These are phyloP conservation scores for Nidularia sp. DNA, from an alignment of 768 basidiomycete species.

Conservation along the genomic window DNA sequence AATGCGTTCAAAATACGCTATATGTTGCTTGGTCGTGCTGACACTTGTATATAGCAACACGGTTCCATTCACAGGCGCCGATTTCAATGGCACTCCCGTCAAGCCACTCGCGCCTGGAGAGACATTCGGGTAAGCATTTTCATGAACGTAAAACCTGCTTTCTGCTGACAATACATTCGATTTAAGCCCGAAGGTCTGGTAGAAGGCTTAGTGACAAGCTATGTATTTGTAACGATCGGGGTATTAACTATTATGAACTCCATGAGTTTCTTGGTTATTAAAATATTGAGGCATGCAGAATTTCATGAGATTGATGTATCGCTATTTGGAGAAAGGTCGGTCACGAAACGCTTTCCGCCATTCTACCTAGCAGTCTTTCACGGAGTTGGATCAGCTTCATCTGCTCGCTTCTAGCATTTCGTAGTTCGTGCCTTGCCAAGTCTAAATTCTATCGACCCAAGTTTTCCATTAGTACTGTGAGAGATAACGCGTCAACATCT, in stretches of 20 bases:
- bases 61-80: constrained; percentile 20
- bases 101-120: constrained; percentile 18
- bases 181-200: neutral
- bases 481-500: neutral
- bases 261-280: neutral
- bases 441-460: constrained; percentile 34
- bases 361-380: constrained; percentile 39
- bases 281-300: neutral
- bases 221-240: neutral
- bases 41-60: neutral
- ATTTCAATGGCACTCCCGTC: constrained; percentile 20
- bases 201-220: neutral
- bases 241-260: neutral
- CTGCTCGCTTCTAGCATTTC: constrained; percentile 34
- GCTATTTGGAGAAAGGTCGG: neutral
- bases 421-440: constrained; percentile 37
- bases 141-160: too few species aligned
- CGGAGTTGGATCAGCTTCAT: constrained; percentile 42
- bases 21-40: neutral
- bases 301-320: neutral
- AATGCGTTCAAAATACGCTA: neutral
- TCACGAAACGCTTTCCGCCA: constrained; percentile 37
- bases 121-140: constrained; percentile 24
- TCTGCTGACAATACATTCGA: too few species aligned
- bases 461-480: neutral